Conservation (phyloP, 805 yeast genomes). For the Ogataea naganishii region DNA sequence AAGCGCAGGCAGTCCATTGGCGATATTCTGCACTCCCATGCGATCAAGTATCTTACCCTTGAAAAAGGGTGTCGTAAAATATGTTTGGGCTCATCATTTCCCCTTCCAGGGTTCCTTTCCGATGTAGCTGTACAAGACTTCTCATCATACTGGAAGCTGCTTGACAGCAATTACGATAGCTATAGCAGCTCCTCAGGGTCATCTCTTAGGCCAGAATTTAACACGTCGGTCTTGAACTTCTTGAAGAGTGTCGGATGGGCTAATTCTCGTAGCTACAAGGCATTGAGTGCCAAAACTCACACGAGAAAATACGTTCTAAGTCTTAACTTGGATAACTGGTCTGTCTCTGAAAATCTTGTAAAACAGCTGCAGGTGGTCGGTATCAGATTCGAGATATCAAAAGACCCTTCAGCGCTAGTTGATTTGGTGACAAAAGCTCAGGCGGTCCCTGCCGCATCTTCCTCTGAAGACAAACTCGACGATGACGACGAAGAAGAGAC, state of each 20-base stretch:
- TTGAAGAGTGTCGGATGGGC: slow-evolving; percentile 35
- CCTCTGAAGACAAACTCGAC: neutral
- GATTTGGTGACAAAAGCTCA: slow-evolving; percentile 24
- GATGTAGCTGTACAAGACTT: slow-evolving; percentile 7
- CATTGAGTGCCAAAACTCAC: slow-evolving; percentile 2
- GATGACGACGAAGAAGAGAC: slow-evolving; percentile 15
- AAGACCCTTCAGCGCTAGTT: slow-evolving; percentile 31
- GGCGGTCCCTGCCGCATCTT: slow-evolving; percentile 3
- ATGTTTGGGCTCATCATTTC: slow-evolving; percentile 37
- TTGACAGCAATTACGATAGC: slow-evolving; percentile 7
- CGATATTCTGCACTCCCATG: slow-evolving; percentile 42
- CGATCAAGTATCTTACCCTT: slow-evolving; percentile 37
- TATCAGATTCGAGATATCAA: slow-evolving; percentile 47
- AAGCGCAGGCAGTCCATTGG: slow-evolving; percentile 49
- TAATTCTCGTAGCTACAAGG: slow-evolving; percentile 11
- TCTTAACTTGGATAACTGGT: slow-evolving; percentile 37
- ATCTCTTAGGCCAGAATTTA: slow-evolving; percentile 13
- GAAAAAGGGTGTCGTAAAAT: slow-evolving; percentile 33
- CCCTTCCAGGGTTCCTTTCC: slow-evolving; percentile 21
- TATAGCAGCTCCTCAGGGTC: slow-evolving; percentile 2
- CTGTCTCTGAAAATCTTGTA: slow-evolving; percentile 44
- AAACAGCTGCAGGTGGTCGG: slow-evolving; percentile 49
- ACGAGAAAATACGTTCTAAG: slow-evolving; percentile 26
- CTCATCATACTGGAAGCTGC: slow-evolving; percentile 6
- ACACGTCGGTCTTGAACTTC: slow-evolving; percentile 17